phyloP scores from a whole-genome alignment of 2,329 filamentous ascomycete species.

The Chaetomium globosum region DNA sequence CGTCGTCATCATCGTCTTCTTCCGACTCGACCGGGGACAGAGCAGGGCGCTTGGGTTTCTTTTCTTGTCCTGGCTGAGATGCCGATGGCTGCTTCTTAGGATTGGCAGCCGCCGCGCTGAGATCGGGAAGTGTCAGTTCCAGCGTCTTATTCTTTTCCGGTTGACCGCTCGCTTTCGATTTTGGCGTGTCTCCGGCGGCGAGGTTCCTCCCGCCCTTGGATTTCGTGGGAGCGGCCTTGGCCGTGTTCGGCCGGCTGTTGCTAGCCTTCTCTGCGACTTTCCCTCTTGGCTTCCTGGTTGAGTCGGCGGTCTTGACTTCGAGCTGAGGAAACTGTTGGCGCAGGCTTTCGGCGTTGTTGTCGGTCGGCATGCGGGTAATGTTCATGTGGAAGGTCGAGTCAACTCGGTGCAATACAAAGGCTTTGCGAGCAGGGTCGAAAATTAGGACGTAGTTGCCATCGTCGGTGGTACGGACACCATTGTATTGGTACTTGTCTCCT shows the following conservation, averaged over 20 bases:
- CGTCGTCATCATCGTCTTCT: conserved; percentile 56
- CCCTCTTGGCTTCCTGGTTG: conserved; percentile 37
- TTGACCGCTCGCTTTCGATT: conserved; percentile 22
- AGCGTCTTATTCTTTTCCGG: conserved; percentile 43
- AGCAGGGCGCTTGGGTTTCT: conserved; percentile 38
- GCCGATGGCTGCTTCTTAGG: conserved; percentile 16
- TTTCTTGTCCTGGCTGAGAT: conserved; percentile 36
- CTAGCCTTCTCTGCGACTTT: conserved; percentile 34
- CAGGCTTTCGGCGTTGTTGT: conserved; percentile 64
- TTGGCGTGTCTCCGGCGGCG: conserved; percentile 15
- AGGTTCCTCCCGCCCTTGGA: conserved; percentile 21
- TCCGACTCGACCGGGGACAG: conserved; percentile 39
- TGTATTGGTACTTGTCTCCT: conserved; percentile 61
- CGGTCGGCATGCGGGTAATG: conserved; percentile 68
- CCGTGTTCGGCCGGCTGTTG: conserved; percentile 27
- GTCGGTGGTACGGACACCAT: conserved; percentile 60
- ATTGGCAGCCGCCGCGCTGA: conserved; percentile 25
- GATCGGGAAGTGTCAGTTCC: conserved; percentile 44
- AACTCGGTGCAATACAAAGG: conserved; percentile 79
- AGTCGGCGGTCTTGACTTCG: conserved; percentile 40
- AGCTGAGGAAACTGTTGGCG: conserved; percentile 70
- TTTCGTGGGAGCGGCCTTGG: conserved; percentile 29
- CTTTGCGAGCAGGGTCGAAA: conserved; percentile 73
- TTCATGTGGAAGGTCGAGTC: conserved; percentile 89
- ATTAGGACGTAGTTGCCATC: conserved; percentile 67